Evolutionary conservation across 768 basidiomycete genomes (phyloP).

Genomic region (Mycena capillaripes): DNA sequence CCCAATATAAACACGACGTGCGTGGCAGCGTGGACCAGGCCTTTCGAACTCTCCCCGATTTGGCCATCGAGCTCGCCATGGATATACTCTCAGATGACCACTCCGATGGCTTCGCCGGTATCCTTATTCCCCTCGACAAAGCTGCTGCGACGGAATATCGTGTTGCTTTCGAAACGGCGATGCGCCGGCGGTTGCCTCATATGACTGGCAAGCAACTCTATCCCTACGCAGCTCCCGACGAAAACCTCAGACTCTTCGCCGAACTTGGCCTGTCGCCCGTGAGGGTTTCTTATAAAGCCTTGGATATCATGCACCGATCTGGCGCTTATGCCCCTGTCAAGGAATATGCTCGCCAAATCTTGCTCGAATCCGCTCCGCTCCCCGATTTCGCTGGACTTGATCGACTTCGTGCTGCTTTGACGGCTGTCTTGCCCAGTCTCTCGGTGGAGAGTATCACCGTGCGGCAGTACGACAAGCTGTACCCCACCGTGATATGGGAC

Average conservation of each 20-base stretch:
- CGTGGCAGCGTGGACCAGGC: not conserved
- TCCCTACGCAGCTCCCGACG: not conserved
- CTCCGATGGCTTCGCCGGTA: slow-evolving; percentile 9
- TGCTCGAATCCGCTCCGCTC: not conserved
- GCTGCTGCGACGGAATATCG: not conserved
- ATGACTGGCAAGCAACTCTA: not conserved
- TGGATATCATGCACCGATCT: not conserved
- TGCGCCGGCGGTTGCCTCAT: not conserved
- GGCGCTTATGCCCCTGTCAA: slow-evolving; percentile 16
- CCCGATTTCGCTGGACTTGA: slow-evolving; percentile 1
- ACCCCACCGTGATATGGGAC: slow-evolving; percentile 20
- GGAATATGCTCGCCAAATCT: slow-evolving; percentile 12
- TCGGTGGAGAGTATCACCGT: not conserved
- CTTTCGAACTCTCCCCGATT: not conserved
- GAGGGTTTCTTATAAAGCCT: not conserved
- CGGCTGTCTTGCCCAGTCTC: not conserved
- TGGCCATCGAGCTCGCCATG: slow-evolving; percentile 18
- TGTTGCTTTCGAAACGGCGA: slow-evolving; percentile 11
- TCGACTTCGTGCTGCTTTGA: not conserved
- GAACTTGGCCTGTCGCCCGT: slow-evolving; percentile 4
- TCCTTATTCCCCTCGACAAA: not conserved
- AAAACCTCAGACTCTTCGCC: not conserved
- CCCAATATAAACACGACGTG: not conserved
- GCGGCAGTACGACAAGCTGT: slow-evolving; percentile 14
- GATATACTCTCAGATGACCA: slow-evolving; percentile 16